Conservation (phyloP, 179 eudicot genomes). For the Dionaea muscipula region DNA sequence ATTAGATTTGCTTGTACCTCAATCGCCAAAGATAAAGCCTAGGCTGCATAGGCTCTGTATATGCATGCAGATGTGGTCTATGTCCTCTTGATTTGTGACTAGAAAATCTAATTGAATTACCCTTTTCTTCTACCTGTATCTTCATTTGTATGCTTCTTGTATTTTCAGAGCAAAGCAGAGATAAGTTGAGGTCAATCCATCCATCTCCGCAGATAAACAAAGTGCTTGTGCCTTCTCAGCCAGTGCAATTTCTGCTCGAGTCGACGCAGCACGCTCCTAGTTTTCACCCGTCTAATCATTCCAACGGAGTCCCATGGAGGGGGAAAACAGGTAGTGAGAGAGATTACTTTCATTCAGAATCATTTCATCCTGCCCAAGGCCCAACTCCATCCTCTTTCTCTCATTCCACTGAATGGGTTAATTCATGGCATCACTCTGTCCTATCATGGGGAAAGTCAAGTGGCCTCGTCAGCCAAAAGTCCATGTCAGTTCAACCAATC, state of each 20-base stretch:
- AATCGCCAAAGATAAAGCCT: background rate
- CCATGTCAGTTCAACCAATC: conserved; percentile 22
- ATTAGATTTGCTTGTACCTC: no score
- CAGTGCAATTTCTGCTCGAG: conserved; percentile 19
- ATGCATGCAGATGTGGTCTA: background rate
- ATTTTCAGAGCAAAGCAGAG: conserved; percentile 35
- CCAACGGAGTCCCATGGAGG: conserved; percentile 34
- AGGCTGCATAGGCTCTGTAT: background rate
- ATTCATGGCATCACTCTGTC: conserved; percentile 35
- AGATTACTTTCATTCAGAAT: conserved; percentile 21
- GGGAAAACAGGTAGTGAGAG: conserved; percentile 19
- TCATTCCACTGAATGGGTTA: conserved; percentile 26
- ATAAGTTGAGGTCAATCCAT: conserved; percentile 19
- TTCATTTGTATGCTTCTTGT: background rate
- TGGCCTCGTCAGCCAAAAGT: conserved; percentile 26
- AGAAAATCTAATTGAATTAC: background rate
- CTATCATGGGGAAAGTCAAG: conserved; percentile 32
- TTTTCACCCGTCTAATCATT: conserved; percentile 20
- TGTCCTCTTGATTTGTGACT: background rate
- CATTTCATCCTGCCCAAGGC: conserved; percentile 22
- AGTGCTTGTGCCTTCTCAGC: conserved; percentile 23
- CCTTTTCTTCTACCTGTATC: background rate
- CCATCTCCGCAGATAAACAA: conserved; percentile 32
- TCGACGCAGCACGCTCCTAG: conserved; percentile 24
- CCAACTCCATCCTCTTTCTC: conserved; percentile 23